A percentile compares a stretch with the other conserved stretches of the same genome.
Evolutionary conservation across 441 rosid genomes (phyloP).

Genomic region (Hypseocharis bilobata): DNA sequence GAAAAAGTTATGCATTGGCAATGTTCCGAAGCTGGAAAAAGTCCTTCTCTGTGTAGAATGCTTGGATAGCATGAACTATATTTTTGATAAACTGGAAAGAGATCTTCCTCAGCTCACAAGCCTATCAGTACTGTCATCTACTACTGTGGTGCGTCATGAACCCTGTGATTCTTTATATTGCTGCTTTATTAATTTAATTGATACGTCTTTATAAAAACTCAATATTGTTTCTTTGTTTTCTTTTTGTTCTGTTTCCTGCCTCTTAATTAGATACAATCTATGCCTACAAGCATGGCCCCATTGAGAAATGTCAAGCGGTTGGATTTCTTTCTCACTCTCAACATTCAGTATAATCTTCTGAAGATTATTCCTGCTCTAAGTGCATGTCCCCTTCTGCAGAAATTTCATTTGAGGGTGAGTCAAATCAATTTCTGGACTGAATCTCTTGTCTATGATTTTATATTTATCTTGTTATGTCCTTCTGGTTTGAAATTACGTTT

Average conservation of each 20-base stretch:
- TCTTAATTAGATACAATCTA: neutral
- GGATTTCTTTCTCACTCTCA: neutral
- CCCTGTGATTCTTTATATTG: neutral
- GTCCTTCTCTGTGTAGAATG: neutral
- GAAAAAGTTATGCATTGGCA: neutral
- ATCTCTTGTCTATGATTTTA: too few relatives aligned
- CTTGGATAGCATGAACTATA: neutral
- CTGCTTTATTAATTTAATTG: too few relatives aligned
- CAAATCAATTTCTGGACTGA: neutral
- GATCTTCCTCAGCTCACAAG: neutral
- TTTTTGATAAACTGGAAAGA: neutral
- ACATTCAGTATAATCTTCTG: neutral
- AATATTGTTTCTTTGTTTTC: neutral
- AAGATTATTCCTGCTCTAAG: neutral
- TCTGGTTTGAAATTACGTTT: too few relatives aligned
- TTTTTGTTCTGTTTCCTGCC: neutral
- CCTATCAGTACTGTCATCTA: neutral
- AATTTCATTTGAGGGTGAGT: neutral
- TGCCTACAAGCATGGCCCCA: neutral
- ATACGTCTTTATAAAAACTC: neutral
- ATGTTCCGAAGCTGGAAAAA: neutral
- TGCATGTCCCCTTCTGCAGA: neutral
- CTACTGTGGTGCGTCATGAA: neutral
- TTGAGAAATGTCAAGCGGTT: neutral
- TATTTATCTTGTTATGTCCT: too few relatives aligned